These are phyloP conservation scores for Pleoardoris graminearum DNA, from an alignment of 2,329 filamentous ascomycete genomes.

Conservation along the genomic window DNA sequence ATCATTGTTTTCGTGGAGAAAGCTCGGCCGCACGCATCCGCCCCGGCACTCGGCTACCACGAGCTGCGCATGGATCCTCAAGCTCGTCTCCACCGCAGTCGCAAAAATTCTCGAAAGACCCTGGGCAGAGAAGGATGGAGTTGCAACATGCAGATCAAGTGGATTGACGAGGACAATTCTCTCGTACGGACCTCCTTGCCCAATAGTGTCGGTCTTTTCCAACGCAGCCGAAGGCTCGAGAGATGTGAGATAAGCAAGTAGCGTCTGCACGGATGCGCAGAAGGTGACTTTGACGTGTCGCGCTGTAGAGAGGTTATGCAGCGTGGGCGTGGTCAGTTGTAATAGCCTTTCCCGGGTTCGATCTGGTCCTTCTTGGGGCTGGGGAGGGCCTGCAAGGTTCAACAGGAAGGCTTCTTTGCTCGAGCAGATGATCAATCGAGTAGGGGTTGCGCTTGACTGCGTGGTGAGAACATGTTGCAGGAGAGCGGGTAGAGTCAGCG, in stretches of 20 bases:
- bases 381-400: constrained; percentile 58
- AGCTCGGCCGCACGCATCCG: neutral
- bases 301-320: constrained; percentile 70
- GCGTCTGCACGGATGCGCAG: constrained; percentile 72
- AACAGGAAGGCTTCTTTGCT: constrained; percentile 66
- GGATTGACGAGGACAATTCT: constrained; percentile 67
- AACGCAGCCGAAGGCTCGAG: constrained; percentile 40
- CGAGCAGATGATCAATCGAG: constrained; percentile 72
- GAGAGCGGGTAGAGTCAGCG: constrained; percentile 53
- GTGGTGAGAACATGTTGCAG: constrained; percentile 65
- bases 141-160: constrained; percentile 66
- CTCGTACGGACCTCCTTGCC: constrained; percentile 12
- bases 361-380: constrained; percentile 17
- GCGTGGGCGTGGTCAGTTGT: constrained; percentile 62
- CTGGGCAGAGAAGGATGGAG: constrained; percentile 75
- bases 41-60: constrained; percentile 48
- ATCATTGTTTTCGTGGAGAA: constrained; percentile 46
- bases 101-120: constrained; percentile 68
- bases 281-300: constrained; percentile 72
- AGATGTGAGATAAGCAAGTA: constrained; percentile 74
- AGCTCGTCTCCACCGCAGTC: constrained; percentile 63
- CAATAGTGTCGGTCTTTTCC: constrained; percentile 13
- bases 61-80: constrained; percentile 39
- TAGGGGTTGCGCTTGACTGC: constrained; percentile 55
- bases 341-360: constrained; percentile 17